Evolutionary conservation across 768 basidiomycete genomes (phyloP), one percentile per base, ranked within the genome.

Genomic region (Ramaria sp.): DNA sequence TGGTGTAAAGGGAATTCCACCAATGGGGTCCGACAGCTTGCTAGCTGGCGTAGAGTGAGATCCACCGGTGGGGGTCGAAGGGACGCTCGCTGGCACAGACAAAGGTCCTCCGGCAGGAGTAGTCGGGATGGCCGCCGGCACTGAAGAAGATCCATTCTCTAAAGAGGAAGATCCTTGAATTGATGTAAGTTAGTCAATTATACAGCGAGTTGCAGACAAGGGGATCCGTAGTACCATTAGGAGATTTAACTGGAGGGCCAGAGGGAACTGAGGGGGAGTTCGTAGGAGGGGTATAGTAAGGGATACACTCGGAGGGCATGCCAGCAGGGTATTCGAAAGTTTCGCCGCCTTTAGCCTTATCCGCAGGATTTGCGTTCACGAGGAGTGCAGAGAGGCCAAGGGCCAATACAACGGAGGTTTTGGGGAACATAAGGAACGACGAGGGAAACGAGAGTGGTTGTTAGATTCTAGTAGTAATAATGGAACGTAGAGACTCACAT

Each of bases 361-460:
- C 13, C 18, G 24, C 27, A 4, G 44, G 18, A 22, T 45, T 24
- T 22, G 20, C 37, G 16, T 32, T 22, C 51, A 32, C 25, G 37
- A 54, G 34, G 22, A 44, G 18, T 7, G 52, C 6, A 20, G 52
- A 54, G 16, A 45, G 25, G 42, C 15, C 25, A 47, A 54, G 7
- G 30, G 42, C 52, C 27, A 54, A 34, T 7, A 25, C 38, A 12
- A 54, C 13, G 12, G 52, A 54, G 18, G 42, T 22, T 36, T 54
- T 54, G 5, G 52, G 15, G 20, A 54, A 18, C 52, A 54, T 54
- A 43, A 47, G 15, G 52, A 54, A 39, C 38, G 52, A 28, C 41
- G n/a, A 24, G 38, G 51, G 38, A 32, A 54, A 47, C n/a, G 43
- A 54, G 52, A 30, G 43, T 47, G 52, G n/a, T n/a, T 15, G 52